A percentile compares a stretch with the other conserved stretches of the same genome.
phyloP scores from a whole-genome alignment of 2,329 filamentous ascomycete species.

The Venturia oleaginea region DNA sequence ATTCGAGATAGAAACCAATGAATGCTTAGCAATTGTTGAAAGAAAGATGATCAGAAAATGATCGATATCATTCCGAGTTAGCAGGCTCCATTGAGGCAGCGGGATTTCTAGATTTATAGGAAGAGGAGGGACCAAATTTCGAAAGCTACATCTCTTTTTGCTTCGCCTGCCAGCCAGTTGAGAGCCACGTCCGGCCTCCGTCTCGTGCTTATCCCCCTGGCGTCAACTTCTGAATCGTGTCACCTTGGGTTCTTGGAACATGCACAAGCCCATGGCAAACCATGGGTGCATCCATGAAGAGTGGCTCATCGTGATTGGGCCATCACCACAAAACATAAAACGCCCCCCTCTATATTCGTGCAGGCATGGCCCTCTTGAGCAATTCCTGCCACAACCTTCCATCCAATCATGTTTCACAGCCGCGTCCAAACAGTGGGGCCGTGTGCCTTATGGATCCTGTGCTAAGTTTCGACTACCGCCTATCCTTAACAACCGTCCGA shows the following conservation, averaged over 20 bases:
- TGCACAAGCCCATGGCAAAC: background rate
- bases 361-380: constrained; percentile 1
- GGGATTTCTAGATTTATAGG: too few species aligned
- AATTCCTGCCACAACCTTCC: background rate
- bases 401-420: background rate
- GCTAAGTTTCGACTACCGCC: constrained; percentile 4
- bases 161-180: background rate
- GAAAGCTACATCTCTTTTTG: background rate
- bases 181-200: background rate
- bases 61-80: too few species aligned
- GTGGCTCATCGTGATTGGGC: background rate
- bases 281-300: background rate
- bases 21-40: too few species aligned
- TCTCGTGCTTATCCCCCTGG: background rate
- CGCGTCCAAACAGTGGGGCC: background rate
- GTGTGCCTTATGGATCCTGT: background rate
- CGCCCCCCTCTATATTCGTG: background rate
- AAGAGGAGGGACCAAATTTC: too few species aligned
- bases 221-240: background rate
- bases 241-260: background rate
- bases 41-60: too few species aligned
- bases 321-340: background rate
- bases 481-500: background rate
- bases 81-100: too few species aligned
- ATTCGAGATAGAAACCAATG: too few species aligned